A percentile compares a stretch with the other conserved stretches of the same genome.
Evolutionary conservation across 257 asterid species (phyloP).

Genomic region (Petrea volubilis): DNA sequence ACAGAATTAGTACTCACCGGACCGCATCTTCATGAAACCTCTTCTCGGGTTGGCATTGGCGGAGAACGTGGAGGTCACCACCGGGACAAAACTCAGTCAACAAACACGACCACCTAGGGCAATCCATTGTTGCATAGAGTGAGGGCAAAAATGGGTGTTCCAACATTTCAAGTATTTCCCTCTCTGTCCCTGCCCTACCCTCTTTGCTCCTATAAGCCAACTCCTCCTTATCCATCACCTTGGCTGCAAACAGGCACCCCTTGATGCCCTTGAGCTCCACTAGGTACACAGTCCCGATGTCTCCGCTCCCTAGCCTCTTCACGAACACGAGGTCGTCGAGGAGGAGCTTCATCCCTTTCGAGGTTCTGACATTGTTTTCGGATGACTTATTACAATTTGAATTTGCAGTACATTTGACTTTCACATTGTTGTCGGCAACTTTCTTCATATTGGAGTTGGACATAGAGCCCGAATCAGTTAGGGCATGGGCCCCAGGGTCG

Average conservation of each 20-base stretch:
- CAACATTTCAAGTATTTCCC: constrained; percentile 68
- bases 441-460: neutral
- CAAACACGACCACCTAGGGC: constrained; percentile 67
- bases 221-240: constrained; percentile 81
- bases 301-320: constrained; percentile 73
- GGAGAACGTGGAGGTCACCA: constrained; percentile 79
- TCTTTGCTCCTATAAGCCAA: constrained; percentile 65
- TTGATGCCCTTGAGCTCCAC: constrained; percentile 56
- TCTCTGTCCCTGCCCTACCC: constrained; percentile 66
- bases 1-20: constrained; percentile 63
- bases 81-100: constrained; percentile 82
- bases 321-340: constrained; percentile 55
- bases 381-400: neutral
- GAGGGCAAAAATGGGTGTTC: constrained; percentile 87
- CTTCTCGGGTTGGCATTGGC: constrained; percentile 64
- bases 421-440: constrained; percentile 4
- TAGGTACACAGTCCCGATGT: constrained; percentile 71
- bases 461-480: neutral
- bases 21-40: constrained; percentile 60
- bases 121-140: constrained; percentile 60
- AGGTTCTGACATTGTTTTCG: neutral
- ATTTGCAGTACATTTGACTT: constrained; percentile 7
- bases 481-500: neutral
- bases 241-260: constrained; percentile 68
- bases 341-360: constrained; percentile 21